Percentiles rank a stretch among this genome's conserved stretches.
Evolutionary conservation across 768 basidiomycete species (phyloP).

Genomic region (Rhodotorula sphaerocarpa): DNA sequence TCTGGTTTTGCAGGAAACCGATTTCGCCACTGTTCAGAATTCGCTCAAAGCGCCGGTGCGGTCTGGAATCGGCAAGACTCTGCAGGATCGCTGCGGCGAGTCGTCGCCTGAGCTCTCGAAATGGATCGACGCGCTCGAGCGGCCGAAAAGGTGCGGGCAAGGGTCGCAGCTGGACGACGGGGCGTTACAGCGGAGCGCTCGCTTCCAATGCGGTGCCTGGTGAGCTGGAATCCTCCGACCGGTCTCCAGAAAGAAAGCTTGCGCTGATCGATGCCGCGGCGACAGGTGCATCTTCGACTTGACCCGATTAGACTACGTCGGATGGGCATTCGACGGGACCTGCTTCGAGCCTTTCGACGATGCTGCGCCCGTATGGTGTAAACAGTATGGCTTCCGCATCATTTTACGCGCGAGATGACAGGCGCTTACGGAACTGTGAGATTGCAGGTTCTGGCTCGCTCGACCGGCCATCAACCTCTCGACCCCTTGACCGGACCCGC

Average conservation of each 20-base stretch:
- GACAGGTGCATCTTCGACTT: neutral
- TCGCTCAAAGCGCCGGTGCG: conserved; percentile 18
- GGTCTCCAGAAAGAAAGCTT: no score
- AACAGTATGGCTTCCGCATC: conserved; percentile 5
- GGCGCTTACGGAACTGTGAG: no score
- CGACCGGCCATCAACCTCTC: neutral
- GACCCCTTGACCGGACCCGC: neutral
- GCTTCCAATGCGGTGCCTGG: conserved; percentile 27
- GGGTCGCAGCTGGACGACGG: neutral
- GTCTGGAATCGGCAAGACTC: conserved; percentile 15
- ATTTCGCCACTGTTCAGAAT: conserved; percentile 17
- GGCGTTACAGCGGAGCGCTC: conserved; percentile 8
- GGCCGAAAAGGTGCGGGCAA: neutral
- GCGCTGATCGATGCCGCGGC: no score
- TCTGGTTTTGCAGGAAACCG: conserved; percentile 6
- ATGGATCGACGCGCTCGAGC: conserved; percentile 30
- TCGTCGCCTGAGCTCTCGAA: conserved; percentile 16
- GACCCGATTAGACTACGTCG: neutral
- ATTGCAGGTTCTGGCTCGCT: neutral
- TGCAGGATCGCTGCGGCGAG: conserved; percentile 27
- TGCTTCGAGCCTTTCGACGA: conserved; percentile 22
- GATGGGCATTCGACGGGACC: conserved; percentile 12
- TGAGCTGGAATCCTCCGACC: neutral
- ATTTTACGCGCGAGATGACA: no score
- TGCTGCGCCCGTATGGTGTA: conserved; percentile 14